Conservation (phyloP, 179 eudicot species). For the Beta macrorhiza region DNA sequence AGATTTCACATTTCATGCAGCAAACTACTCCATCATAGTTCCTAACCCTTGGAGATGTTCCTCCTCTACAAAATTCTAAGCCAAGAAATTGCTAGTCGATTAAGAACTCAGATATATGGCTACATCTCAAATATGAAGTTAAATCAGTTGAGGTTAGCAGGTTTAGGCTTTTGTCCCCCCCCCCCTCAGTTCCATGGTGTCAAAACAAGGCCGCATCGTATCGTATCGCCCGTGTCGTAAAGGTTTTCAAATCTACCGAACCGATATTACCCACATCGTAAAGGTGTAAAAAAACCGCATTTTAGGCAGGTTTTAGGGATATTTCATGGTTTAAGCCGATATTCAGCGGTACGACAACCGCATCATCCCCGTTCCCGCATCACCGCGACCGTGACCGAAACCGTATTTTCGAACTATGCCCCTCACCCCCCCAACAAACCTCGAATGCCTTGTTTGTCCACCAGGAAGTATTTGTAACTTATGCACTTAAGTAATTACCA, state of each 20-base stretch:
- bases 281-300: too few relatives aligned
- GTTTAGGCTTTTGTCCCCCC: background rate
- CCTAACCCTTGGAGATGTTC: background rate
- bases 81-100: background rate
- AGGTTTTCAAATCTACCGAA: too few relatives aligned
- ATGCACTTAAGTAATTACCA: background rate
- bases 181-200: too few relatives aligned
- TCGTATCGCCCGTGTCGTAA: too few relatives aligned
- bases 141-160: background rate
- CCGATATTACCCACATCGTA: too few relatives aligned
- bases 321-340: too few relatives aligned
- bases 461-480: background rate
- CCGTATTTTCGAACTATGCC: too few relatives aligned
- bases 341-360: too few relatives aligned
- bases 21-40: background rate
- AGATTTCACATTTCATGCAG: background rate
- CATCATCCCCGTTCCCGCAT: too few relatives aligned
- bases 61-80: background rate
- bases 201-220: too few relatives aligned
- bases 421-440: background rate
- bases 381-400: too few relatives aligned
- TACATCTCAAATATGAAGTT: background rate
- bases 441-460: background rate
- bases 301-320: too few relatives aligned
- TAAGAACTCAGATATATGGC: background rate